Evolutionary conservation across 352 stramenopile species (phyloP), one percentile per base, ranked within the genome.

Genomic region (Globisporangium alternatum): DNA sequence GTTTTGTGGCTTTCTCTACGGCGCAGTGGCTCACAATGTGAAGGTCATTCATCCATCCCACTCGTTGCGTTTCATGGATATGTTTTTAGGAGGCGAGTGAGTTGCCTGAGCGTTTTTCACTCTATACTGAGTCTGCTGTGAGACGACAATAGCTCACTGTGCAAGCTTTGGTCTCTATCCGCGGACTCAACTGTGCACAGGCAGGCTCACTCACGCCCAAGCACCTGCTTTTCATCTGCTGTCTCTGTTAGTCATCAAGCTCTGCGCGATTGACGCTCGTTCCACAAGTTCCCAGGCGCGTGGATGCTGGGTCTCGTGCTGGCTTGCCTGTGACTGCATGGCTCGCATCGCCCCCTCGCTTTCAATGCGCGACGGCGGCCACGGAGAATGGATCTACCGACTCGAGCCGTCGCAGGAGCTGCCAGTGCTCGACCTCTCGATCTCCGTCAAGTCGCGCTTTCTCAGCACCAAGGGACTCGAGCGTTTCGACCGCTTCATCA

Each of bases 351-450:
- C 44, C n/a, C 10, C n/a, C 13, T 17, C 9, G 4, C 28, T n/a
- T 30, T 15, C 10, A 2, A 51, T 10, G 8, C n/a, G 44, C n/a
- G n/a, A 5, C 37, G 37, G 44, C 19, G 44, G 21, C 8, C 44
- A 30, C 44, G 44, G 30, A 22, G 44, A 51, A 3, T 68, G 49
- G 55, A 63, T 63, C n/a, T 72, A 66, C 56, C 22, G 64, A 5
- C 45, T 72, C 15, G 15, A 48, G 28, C 66, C 61, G 3, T 53
- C 66, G 8, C 48, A 68, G 7, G 22, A 48, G 10, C 37, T 72
- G 19, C 66, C 61, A n/a, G n/a, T 28, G 21, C n/a, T 72, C 33
- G 62, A 68, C 30, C n/a, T 72, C 28, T 55, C 55, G 3, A 37
- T 60, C 2, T 64, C 66, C 5, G 13, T 72, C 3, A 41, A 65